Percentiles rank a stretch among this genome's conserved stretches.
These are phyloP conservation scores for Hebeloma cylindrosporum DNA, from an alignment of 768 basidiomycete genomes.

Conservation along the genomic window DNA sequence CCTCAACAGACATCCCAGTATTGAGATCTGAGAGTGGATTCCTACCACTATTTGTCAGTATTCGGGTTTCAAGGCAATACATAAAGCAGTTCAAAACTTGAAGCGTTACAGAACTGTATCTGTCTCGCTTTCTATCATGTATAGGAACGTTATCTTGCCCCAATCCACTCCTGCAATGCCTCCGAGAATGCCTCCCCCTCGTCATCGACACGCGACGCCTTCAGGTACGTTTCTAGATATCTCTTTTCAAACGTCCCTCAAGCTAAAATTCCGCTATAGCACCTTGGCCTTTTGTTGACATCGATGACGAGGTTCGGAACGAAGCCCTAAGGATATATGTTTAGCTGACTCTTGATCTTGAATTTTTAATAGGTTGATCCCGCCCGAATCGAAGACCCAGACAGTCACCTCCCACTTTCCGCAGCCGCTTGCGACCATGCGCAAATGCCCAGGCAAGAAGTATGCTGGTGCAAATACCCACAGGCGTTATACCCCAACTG, in stretches of 20 bases:
- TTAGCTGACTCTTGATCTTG: neutral
- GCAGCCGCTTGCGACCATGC: slow-evolving; percentile 25
- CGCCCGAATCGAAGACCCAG: slow-evolving; percentile 23
- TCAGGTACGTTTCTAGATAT: slow-evolving; percentile 33
- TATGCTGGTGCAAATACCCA: slow-evolving; percentile 45
- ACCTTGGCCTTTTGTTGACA: slow-evolving; percentile 40
- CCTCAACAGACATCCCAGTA: too few species aligned
- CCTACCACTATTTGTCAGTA: too few species aligned
- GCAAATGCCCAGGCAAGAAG: slow-evolving; percentile 20
- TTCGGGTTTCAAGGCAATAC: too few species aligned
- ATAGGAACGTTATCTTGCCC: slow-evolving; percentile 11
- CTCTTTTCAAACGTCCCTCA: slow-evolving; percentile 3
- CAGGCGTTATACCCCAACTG: slow-evolving; percentile 57
- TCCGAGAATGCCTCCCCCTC: slow-evolving; percentile 30
- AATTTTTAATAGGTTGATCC: slow-evolving; percentile 25
- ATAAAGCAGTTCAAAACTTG: too few species aligned
- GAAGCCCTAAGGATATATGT: neutral
- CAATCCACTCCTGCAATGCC: slow-evolving; percentile 17
- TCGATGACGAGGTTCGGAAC: slow-evolving; percentile 32
- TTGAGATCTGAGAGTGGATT: too few species aligned
- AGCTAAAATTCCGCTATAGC: slow-evolving; percentile 17
- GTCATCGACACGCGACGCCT: slow-evolving; percentile 41
- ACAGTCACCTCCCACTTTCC: slow-evolving; percentile 20
- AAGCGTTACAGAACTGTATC: neutral
- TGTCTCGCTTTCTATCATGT: slow-evolving; percentile 1